Evolutionary conservation across 169 alveolate species (phyloP).

Genomic region (Eimeria acervulina): DNA sequence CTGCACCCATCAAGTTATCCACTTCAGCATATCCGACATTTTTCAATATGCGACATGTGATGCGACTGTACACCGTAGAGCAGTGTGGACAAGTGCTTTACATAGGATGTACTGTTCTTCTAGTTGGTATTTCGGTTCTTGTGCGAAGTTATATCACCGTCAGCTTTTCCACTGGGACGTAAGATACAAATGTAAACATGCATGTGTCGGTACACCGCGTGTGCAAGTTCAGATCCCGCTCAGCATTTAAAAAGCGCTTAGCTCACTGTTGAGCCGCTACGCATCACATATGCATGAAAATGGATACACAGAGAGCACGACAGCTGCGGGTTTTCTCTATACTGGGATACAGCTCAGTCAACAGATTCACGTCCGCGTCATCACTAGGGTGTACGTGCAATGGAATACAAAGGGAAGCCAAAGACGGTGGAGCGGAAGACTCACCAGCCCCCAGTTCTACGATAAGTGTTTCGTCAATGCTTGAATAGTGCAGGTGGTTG

Average conservation of each 20-base stretch:
- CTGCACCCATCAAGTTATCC: too few species aligned
- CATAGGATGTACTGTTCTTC: too few species aligned
- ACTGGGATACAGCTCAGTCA: neutral
- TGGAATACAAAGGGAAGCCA: neutral
- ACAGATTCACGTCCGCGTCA: neutral
- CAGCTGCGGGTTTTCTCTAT: neutral
- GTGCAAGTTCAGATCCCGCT: too few species aligned
- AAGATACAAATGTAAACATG: too few species aligned
- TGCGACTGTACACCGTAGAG: neutral
- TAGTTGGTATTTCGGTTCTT: too few species aligned
- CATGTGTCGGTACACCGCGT: neutral
- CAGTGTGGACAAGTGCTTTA: too few species aligned
- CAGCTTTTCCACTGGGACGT: too few species aligned
- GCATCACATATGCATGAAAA: neutral
- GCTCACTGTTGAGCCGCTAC: neutral
- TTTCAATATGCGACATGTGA: too few species aligned
- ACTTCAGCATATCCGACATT: too few species aligned
- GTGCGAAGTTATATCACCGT: too few species aligned
- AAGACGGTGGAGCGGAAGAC: neutral
- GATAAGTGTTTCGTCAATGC: constrained; percentile 43
- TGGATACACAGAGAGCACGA: neutral
- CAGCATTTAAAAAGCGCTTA: neutral
- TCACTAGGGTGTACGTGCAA: neutral
- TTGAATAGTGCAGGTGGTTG: neutral
- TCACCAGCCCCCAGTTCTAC: constrained; percentile 83